Evolutionary conservation across 2,329 filamentous ascomycete genomes (phyloP), one percentile per base, ranked within the genome.

Genomic region (Cercospora zeae-maydis): DNA sequence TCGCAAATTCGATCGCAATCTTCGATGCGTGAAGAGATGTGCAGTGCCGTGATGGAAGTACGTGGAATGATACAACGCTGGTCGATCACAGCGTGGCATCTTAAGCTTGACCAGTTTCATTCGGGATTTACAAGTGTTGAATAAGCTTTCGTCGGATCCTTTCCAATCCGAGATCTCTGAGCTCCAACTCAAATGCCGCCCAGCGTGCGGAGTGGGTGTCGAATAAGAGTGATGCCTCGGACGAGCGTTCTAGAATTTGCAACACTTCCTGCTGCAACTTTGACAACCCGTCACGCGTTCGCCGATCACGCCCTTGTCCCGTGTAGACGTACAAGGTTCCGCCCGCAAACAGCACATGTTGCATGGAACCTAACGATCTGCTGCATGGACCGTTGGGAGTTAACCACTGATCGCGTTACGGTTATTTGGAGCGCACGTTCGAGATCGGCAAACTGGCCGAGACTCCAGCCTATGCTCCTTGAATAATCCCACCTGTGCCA

Each of bases 31-130:
- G 16, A 14, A 36, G 24, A 49, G 42, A 49, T 49, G 21, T 49
- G 42, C 42, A 49, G 21, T 49, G 13, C 21, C 24, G 42, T 30
- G 24, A 11, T 27, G 42, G 42, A 19, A 49, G 42, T 49, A 49
- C 42, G 27, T 49, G 42, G 21, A 9, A 47, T 11, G 42, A 49
- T 27, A 36, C 52, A 36, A 36, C 36, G 33, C 33, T 33, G 16
- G 53, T 39, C 54, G 54, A 57, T 57, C 54, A 42, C 30, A 45
- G 34, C 54, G 37, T 30, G 37, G 54, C 52, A 49, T 34, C 27
- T 53, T 53, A 42, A 37, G 37, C 54, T 57, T 42, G 34, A 42
- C 54, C 54, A 42, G 19, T 42, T 57, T 42, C 54, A 57, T 57
- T 45, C 54, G 54, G 54, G 54, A 45, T 45, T 57, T 57, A 16